Evolutionary conservation across 1,139 yeast species (phyloP), one percentile per base, ranked within the genome.

Genomic region (Trichomonascaceae sp.): DNA sequence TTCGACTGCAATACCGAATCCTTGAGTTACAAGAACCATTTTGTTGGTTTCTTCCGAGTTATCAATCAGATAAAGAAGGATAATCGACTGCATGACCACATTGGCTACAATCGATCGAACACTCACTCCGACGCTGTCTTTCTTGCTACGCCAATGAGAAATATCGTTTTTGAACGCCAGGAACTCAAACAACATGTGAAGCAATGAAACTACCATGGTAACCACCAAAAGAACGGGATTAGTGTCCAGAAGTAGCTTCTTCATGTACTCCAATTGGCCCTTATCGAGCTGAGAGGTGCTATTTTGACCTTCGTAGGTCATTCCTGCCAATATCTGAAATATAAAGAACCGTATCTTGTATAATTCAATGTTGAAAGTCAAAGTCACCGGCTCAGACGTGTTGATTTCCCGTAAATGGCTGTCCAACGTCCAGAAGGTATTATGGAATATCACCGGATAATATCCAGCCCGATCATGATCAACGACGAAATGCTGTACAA

Each of bases 101-200:
- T 71, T 73, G 48, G 75, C 74, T n/a, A 72, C 59, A 36, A 73
- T 72, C 2, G 74, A 65, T 39, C 74, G 67, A 17, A 72, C 72
- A 49, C 73, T 68, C 47, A 73, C 69, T 44, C 76, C 76, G 47
- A 70, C 69, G 43, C 70, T 71, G 58, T 73, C 73, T 61, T 70
- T 70, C 60, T 70, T 71, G 57, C 68, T 64, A 45, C 60, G 66
- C 74, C 74, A 72, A 59, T 72, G 75, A 2, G 73, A 66, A 30
- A 71, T 71, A 53, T 72, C 74, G 55, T 63, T 71, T 60, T 73
- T 73, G 62, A 73, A 73, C 2, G 76, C 76, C 52, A 73, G 61
- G 50, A 73, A 66, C 54, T 73, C 76, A 57, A 73, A 67, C 15
- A 73, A 49, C 9, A 73, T 63, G 54, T 73, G 76, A 47, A 73